Base-by-base conservation (phyloP, 129 eudicot genomes). In the Saussurea involucrata region DNA sequence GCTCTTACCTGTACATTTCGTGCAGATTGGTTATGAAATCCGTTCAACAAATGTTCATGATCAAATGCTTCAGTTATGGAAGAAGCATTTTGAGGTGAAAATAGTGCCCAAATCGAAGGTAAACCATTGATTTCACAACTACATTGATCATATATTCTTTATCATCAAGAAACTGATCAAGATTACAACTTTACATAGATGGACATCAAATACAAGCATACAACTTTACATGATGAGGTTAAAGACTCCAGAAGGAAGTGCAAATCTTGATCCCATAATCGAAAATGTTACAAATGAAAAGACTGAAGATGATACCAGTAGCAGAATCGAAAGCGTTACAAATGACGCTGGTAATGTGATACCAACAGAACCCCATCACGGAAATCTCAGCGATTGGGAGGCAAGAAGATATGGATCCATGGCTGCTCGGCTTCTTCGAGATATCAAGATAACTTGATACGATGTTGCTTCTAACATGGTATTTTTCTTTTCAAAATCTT, bases 41-140 rank as follows among this genome's bases (percentile, higher is more conserved):
- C 98, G 98, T 79, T 94, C 98, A 13, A 91, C 98, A 46, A 94
- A 82, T 80, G 98, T 94, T 77, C 98, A 94, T n/a, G n/a, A n/a
- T n/a, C n/a, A n/a, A n/a, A n/a, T n/a, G n/a, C n/a, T n/a, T n/a
- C n/a, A n/a, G n/a, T 71, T 91, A 82, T 91, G 97, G 98, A 94
- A 86, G 85, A 84, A 77, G 67, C 80, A 91, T 70, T 94, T 94
- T 63, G 93, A 84, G 55, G 87, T 94, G 71, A 94, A 94, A 89
- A 84, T 71, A 73, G 88, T 94, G 72, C 88, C 98, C 25, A 91
- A 71, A 87, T 64, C 92, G 46, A 94, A 89, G 98, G 98, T 94
- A 22, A 6, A 15, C 27, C 8, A 6, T 72, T 55, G 72, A 42
- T 21, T 22, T 37, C 73, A n/a, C 75, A 80, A 29, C 31, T 20